Evolutionary conservation across 345 rosid species (phyloP).

Genomic region (Citrus reticulata): DNA sequence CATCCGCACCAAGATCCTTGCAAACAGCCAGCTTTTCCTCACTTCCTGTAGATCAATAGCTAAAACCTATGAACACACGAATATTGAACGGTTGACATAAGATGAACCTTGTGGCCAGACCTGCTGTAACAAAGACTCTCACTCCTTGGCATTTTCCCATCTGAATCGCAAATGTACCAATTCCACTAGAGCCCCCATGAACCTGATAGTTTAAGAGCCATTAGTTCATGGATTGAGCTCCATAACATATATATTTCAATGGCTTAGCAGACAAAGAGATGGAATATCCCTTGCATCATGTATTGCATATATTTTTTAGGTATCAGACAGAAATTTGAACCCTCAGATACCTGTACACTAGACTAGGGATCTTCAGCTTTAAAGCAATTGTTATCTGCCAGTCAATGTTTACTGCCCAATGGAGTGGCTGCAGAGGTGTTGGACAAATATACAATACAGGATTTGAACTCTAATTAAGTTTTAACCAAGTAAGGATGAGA

Average conservation of each 20-base stretch:
- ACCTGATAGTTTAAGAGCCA: slow-evolving; percentile 36
- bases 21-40: slow-evolving; percentile 78
- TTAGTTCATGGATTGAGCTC: slow-evolving; percentile 9
- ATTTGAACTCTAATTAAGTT: not conserved
- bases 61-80: not conserved
- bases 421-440: not conserved
- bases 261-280: not conserved
- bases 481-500: not conserved
- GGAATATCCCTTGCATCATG: not conserved
- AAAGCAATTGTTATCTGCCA: not conserved
- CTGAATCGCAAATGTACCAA: slow-evolving; percentile 90
- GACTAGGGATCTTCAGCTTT: not conserved
- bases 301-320: not conserved
- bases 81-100: not conserved
- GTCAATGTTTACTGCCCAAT: not conserved
- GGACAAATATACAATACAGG: slow-evolving; percentile 1
- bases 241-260: not conserved
- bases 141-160: slow-evolving; percentile 67
- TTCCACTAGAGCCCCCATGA: slow-evolving; percentile 97
- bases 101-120: slow-evolving; percentile 24
- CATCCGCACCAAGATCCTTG: slow-evolving; percentile 88
- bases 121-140: slow-evolving; percentile 84
- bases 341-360: not conserved
- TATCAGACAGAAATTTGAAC: not conserved
- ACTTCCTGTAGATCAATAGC: slow-evolving; percentile 42